phyloP scores from a whole-genome alignment of 495 filamentous ascomycete genomes.

The Aspergillus avenaceus region DNA sequence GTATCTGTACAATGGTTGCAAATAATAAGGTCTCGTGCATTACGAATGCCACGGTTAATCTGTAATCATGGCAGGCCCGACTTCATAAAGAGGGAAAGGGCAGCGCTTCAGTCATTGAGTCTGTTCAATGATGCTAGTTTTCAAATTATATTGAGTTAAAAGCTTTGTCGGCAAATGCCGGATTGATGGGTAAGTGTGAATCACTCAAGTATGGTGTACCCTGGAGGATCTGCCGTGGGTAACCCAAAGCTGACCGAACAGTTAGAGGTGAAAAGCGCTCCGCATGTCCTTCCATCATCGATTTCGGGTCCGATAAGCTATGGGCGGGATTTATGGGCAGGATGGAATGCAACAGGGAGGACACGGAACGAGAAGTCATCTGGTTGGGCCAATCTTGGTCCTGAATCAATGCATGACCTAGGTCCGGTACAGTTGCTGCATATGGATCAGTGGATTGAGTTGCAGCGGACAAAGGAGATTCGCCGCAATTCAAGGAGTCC shows the following conservation, averaged over 20 bases:
- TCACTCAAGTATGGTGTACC: constrained; percentile 21
- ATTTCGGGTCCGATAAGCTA: constrained; percentile 10
- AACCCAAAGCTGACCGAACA: constrained; percentile 14
- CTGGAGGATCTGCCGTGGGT: constrained; percentile 12
- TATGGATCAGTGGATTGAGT: constrained; percentile 16
- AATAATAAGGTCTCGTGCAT: constrained; percentile 15
- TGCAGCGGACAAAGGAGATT: constrained; percentile 13
- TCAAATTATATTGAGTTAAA: constrained; percentile 14
- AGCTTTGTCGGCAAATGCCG: constrained; percentile 20
- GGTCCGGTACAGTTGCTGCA: constrained; percentile 6
- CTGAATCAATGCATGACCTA: constrained; percentile 11
- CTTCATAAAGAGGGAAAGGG: constrained; percentile 9
- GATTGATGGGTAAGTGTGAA: constrained; percentile 36
- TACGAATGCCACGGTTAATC: too few species aligned
- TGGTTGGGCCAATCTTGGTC: constrained; percentile 8
- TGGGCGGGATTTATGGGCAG: constrained; percentile 32
- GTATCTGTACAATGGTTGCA: constrained; percentile 12
- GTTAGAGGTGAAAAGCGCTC: constrained; percentile 7
- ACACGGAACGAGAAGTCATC: constrained; percentile 10
- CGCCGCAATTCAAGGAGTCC: constrained; percentile 7
- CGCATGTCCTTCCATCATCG: background rate
- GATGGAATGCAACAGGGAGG: constrained; percentile 19
- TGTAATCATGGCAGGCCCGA: too few species aligned
- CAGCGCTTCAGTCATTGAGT: constrained; percentile 8
- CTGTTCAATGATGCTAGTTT: background rate